Conservation (phyloP, 345 rosid genomes). For the Physaria fendleri region DNA sequence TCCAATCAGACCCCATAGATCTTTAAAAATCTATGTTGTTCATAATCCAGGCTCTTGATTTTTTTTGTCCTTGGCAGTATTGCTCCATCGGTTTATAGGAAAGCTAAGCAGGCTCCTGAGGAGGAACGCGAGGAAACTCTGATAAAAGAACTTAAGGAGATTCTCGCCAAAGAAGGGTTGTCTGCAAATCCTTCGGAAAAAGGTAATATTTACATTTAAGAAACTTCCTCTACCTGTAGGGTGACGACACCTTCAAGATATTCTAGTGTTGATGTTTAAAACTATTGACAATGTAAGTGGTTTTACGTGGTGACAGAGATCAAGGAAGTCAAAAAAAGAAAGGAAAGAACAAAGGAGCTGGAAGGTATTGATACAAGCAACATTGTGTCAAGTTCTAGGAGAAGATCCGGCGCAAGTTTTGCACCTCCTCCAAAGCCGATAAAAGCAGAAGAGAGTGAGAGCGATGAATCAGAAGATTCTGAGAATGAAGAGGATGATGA, state of each 20-base stretch:
- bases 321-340: conserved; percentile 68
- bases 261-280: not conserved
- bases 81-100: conserved; percentile 72
- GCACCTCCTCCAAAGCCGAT: conserved; percentile 67
- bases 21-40: not conserved
- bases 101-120: conserved; percentile 82
- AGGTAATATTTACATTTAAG: conserved; percentile 33
- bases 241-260: not conserved
- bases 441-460: conserved; percentile 44
- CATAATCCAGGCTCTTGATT: not conserved
- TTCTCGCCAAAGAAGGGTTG: conserved; percentile 82
- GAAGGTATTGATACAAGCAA: conserved; percentile 90
- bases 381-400: conserved; percentile 72
- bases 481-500: conserved; percentile 38
- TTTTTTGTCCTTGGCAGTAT: conserved; percentile 34
- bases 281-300: not conserved
- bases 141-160: conserved; percentile 68
- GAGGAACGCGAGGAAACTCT: conserved; percentile 66
- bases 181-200: conserved; percentile 77
- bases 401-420: conserved; percentile 59
- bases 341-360: conserved; percentile 78
- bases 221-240: not conserved
- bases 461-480: conserved; percentile 33
- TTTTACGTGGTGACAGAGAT: conserved; percentile 45
- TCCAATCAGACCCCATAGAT: conserved; percentile 7